These are phyloP conservation scores for Boletus sp. DNA, from an alignment of 1,284 basidiomycete species.

Conservation along the genomic window DNA sequence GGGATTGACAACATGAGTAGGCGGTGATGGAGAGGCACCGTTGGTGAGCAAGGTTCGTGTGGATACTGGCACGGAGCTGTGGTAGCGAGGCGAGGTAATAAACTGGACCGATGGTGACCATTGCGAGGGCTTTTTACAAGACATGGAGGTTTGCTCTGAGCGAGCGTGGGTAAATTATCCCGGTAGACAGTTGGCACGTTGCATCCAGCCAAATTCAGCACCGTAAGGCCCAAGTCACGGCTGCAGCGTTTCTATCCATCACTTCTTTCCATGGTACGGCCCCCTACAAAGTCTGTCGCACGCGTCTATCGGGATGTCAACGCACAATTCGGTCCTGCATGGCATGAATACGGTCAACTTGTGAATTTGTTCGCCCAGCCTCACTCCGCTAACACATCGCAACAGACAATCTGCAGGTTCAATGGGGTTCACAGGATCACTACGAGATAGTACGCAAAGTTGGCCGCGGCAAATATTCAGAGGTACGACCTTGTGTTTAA, in stretches of 20 bases:
- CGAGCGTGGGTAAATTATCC: conserved; percentile 32
- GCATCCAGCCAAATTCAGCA: conserved; percentile 4
- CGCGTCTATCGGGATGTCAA: conserved; percentile 77
- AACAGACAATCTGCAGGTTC: conserved; percentile 85
- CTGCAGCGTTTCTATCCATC: conserved; percentile 10
- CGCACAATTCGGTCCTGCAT: conserved; percentile 64
- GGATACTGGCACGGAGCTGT: conserved; percentile 46
- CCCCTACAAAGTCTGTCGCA: conserved; percentile 65
- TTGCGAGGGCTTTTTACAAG: conserved; percentile 34
- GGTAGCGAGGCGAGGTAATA: conserved; percentile 43
- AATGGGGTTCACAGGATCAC: conserved; percentile 95
- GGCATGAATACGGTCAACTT: conserved; percentile 71
- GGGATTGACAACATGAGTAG: conserved; percentile 24
- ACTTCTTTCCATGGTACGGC: conserved; percentile 53
- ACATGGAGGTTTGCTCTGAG: conserved; percentile 15
- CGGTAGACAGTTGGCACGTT: conserved; percentile 12
- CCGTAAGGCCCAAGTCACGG: background rate
- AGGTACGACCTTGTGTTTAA: conserved; percentile 49
- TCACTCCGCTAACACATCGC: conserved; percentile 22
- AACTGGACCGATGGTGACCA: conserved; percentile 54
- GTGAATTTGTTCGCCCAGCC: conserved; percentile 7
- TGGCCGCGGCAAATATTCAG: conserved; percentile 94
- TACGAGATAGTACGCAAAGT: conserved; percentile 98
- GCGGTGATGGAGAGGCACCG: conserved; percentile 16
- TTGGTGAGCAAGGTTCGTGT: conserved; percentile 34